Evolutionary conservation across 352 stramenopile species (phyloP).

Genomic region (Phytophthora pinifolia): DNA sequence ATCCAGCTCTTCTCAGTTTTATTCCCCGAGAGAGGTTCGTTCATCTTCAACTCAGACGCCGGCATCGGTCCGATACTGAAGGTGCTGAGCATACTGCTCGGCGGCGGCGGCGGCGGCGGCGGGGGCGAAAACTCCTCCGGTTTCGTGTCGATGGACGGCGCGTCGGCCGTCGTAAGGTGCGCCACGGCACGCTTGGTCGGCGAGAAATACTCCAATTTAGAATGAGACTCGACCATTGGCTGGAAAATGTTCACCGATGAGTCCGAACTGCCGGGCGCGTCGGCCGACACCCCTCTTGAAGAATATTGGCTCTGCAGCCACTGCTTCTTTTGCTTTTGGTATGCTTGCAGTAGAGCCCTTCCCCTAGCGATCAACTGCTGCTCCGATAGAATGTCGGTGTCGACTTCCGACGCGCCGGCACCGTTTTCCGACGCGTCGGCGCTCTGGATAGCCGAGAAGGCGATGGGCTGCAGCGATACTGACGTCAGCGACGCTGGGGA

Average conservation of each 20-base stretch:
- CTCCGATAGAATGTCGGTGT: slow-evolving; percentile 26
- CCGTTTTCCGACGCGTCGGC: not conserved
- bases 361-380: slow-evolving; percentile 49
- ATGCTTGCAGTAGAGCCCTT: slow-evolving; percentile 39
- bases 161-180: slow-evolving; percentile 8
- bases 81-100: slow-evolving; percentile 20
- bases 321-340: slow-evolving; percentile 49
- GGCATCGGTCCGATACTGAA: slow-evolving; percentile 29
- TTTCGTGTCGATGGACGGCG: slow-evolving; percentile 28
- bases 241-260: slow-evolving; percentile 24
- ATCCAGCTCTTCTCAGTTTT: slow-evolving; percentile 33
- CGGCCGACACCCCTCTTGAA: not conserved
- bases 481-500: slow-evolving; percentile 3
- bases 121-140: slow-evolving; percentile 1
- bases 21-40: slow-evolving; percentile 21
- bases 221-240: slow-evolving; percentile 3
- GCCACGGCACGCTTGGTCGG: slow-evolving; percentile 5
- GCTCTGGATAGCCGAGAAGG: slow-evolving; percentile 28
- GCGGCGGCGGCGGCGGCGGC: slow-evolving; percentile 8
- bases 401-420: not conserved
- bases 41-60: slow-evolving; percentile 23
- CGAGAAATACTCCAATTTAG: slow-evolving; percentile 13
- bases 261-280: slow-evolving; percentile 3
- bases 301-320: slow-evolving; percentile 17
- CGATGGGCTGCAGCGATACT: slow-evolving; percentile 13